Base-by-base conservation (phyloP, 2,329 filamentous ascomycete species). In the Zelopaecilomyces penicillatus region DNA sequence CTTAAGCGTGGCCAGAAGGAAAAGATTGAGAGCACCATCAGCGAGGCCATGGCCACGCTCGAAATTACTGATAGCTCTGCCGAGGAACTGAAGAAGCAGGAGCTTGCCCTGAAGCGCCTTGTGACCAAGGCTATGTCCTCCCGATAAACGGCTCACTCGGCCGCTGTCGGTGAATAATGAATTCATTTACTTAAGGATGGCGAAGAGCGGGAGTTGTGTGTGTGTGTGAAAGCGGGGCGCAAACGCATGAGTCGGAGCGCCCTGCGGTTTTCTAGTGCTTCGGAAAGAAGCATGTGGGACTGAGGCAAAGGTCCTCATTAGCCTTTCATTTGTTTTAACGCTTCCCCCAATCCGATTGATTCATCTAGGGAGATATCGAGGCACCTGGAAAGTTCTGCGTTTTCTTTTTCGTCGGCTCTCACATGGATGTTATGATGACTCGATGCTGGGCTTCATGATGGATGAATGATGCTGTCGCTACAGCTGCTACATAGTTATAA, bases 41-140 rank as follows among this genome's bases (percentile, higher is more conserved):
- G 85, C 70, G 93, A 98, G 62, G 93, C 93, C 60, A 97, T 98
- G 93, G 87, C 82, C 54, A 85, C 94, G 73, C 86, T 98, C 54
- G 93, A 98, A 82, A 75, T 98, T 64, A 87, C 91, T 71, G 94
- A 98, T 58, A 87, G 87, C 46, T 73, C 75, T 52, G 86, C 89
- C 50, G 94, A 98, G 60, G 93, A 98, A 66, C 78, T 98, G 59
- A 97, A 95, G 87, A 97, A 97, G 88, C 95, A 96, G 84, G 93
- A 98, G 80, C 78, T 98, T 56, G 89, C 89, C 50, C 81, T 98
- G 54, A 98, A 97, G 88, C 81, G 93, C 64, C 81, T 95, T 58
- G 90, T 98, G 61, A 98, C 93, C 73, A 98, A 97, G 85, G 90
- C 87, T 61, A 95, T 95, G 87, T 83, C 87, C 54, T 90, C 87